These are phyloP conservation scores for Metschnikowia cubensis DNA, from an alignment of 805 yeast genomes.

Conservation along the genomic window DNA sequence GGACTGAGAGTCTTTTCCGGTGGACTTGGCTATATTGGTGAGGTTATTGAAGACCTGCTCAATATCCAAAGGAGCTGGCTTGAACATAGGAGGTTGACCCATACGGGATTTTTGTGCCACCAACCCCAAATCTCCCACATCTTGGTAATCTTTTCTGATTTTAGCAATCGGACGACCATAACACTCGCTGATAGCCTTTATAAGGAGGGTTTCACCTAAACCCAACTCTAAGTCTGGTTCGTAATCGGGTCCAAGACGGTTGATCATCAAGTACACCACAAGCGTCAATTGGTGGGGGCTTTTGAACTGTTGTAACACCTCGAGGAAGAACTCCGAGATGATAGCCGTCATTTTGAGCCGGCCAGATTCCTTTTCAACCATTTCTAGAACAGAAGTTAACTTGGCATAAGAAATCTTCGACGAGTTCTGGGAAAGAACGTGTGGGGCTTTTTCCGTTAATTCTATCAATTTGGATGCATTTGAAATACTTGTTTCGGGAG, in stretches of 20 bases:
- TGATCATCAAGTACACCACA: constrained; percentile 80
- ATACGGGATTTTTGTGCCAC: constrained; percentile 83
- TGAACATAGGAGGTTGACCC: constrained; percentile 89
- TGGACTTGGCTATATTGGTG: constrained; percentile 68
- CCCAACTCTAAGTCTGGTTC: constrained; percentile 89
- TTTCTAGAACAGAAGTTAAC: constrained; percentile 64
- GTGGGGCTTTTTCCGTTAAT: constrained; percentile 11
- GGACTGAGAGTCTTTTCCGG: constrained; percentile 80
- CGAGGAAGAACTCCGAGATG: constrained; percentile 68
- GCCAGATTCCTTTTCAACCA: constrained; percentile 75
- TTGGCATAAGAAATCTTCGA: constrained; percentile 32
- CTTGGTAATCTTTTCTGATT: constrained; percentile 69
- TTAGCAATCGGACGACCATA: constrained; percentile 77
- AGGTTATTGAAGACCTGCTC: constrained; percentile 69
- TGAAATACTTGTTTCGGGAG: background rate
- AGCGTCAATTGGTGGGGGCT: constrained; percentile 51
- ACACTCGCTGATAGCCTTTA: constrained; percentile 85
- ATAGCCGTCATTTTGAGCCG: constrained; percentile 76
- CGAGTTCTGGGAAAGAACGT: constrained; percentile 4
- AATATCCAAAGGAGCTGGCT: constrained; percentile 76
- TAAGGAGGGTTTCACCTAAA: constrained; percentile 81
- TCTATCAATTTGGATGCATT: constrained; percentile 14
- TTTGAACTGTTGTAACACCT: constrained; percentile 47
- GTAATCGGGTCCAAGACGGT: constrained; percentile 91
- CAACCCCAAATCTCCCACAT: constrained; percentile 84